phyloP scores from a whole-genome alignment of 106 monocot species.

The Triglochin maritima region DNA sequence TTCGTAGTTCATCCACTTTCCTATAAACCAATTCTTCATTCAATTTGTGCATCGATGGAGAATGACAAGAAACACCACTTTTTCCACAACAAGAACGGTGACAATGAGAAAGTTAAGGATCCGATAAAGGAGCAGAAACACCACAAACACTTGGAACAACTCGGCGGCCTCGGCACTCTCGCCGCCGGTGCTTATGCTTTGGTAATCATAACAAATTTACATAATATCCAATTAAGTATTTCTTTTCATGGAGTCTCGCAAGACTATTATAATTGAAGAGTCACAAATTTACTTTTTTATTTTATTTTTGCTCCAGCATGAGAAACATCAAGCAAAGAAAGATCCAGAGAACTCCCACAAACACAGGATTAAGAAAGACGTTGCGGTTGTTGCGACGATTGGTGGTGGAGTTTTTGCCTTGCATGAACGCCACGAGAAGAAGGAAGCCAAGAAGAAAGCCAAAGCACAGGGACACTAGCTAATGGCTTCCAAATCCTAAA shows the following conservation, averaged over 20 bases:
- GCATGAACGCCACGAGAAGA: constrained; percentile 66
- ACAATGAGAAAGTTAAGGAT: neutral
- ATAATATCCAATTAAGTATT: neutral
- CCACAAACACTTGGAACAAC: constrained; percentile 37
- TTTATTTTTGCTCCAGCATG: too few species aligned
- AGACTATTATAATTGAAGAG: too few species aligned
- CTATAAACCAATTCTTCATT: too few species aligned
- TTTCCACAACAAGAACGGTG: constrained; percentile 10
- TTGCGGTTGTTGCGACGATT: constrained; percentile 25
- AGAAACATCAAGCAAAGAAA: constrained; percentile 32
- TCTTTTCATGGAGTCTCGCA: too few species aligned
- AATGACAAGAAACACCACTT: constrained; percentile 18
- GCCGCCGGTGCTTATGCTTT: constrained; percentile 47
- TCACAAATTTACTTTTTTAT: too few species aligned
- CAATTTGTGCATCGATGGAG: neutral
- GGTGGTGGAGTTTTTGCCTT: constrained; percentile 40
- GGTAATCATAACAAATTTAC: constrained; percentile 12
- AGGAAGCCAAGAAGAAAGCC: constrained; percentile 32
- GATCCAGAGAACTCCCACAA: constrained; percentile 51
- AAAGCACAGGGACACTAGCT: neutral
- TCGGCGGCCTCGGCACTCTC: constrained; percentile 31
- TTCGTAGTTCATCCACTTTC: too few species aligned
- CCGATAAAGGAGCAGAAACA: constrained; percentile 35
- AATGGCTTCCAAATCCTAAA: neutral
- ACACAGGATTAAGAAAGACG: constrained; percentile 60